phyloP scores from a whole-genome alignment of 306 rosid species.

The Malus domestica region ASM211411v1 NC_041804.1:2811501-2812000 shows the following conservation, averaged over 20 bases:
- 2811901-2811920: conserved; percentile 32
- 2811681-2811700: conserved; percentile 55
- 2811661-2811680: conserved; percentile 76
- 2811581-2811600: conserved; percentile 84
- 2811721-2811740: conserved; percentile 94
- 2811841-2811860: conserved; percentile 82
- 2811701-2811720: conserved; percentile 67
- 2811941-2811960: conserved; percentile 28
- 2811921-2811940: conserved; percentile 18
- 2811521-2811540: conserved; percentile 15
- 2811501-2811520: neutral
- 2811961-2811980: conserved; percentile 32
- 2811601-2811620: conserved; percentile 95
- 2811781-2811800: neutral
- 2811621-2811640: conserved; percentile 77
- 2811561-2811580: conserved; percentile 72
- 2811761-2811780: neutral
- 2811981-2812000: conserved; percentile 14
- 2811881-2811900: conserved; percentile 8
- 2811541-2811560: conserved; percentile 91
- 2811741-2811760: conserved; percentile 12
- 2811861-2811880: conserved; percentile 20
- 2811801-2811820: conserved; percentile 3
- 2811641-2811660: conserved; percentile 87
- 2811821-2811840: conserved; percentile 43